A percentile compares a stretch with the other conserved stretches of the same genome.
Conservation (phyloP, 2,329 filamentous ascomycete species). For the Ustulina deusta region DNA sequence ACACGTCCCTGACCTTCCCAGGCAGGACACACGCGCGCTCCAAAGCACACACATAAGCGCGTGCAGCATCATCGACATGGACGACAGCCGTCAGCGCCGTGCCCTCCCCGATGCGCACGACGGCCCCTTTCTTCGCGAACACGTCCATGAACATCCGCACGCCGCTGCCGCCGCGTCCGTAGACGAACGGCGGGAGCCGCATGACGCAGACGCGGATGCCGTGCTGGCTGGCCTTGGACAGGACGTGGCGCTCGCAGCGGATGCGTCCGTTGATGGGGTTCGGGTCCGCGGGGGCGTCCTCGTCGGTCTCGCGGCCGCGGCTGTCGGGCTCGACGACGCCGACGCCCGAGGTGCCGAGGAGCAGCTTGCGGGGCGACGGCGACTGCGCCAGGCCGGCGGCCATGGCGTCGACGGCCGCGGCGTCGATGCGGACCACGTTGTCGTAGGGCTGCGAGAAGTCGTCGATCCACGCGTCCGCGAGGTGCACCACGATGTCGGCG, state of each 20-base stretch:
- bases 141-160: slow-evolving; percentile 52
- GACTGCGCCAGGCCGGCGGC: slow-evolving; percentile 47
- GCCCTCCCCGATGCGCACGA: slow-evolving; percentile 43
- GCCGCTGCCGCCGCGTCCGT: slow-evolving; percentile 57
- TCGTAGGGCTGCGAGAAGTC: slow-evolving; percentile 47
- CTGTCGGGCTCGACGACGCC: slow-evolving; percentile 45
- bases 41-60: slow-evolving; percentile 54
- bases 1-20: slow-evolving; percentile 51
- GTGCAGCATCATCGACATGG: slow-evolving; percentile 59
- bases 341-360: slow-evolving; percentile 54
- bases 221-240: slow-evolving; percentile 44
- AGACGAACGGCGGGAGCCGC: slow-evolving; percentile 58
- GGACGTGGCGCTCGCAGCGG: slow-evolving; percentile 50
- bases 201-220: slow-evolving; percentile 54
- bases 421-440: slow-evolving; percentile 50
- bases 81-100: slow-evolving; percentile 19
- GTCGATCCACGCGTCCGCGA: slow-evolving; percentile 52
- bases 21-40: slow-evolving; percentile 44
- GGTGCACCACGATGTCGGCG: slow-evolving; percentile 59
- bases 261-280: slow-evolving; percentile 47
- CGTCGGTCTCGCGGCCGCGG: slow-evolving; percentile 49
- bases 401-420: slow-evolving; percentile 55
- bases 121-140: slow-evolving; percentile 49
- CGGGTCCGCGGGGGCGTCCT: slow-evolving; percentile 38
- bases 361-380: slow-evolving; percentile 46